Percentiles rank a stretch among this genome's conserved stretches.
Evolutionary conservation across 169 alveolate species (phyloP).

Genomic region (Plasmodium adleri): DNA sequence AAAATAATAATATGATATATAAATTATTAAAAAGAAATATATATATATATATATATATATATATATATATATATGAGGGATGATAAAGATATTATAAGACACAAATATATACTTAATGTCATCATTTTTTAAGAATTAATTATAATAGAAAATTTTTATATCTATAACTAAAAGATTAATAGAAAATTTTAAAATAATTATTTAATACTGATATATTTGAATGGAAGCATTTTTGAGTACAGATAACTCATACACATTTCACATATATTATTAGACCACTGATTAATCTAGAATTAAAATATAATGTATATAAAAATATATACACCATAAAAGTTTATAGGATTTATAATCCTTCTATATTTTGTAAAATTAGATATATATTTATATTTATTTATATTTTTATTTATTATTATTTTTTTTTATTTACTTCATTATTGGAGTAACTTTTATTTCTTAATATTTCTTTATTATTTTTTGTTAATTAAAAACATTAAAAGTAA

Average conservation of each 20-base stretch:
- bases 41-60: background rate
- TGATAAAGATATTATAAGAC: background rate
- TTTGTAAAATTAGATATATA: background rate
- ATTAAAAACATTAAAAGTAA: conserved; percentile 16
- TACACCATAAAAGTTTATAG: background rate
- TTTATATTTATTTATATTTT: background rate
- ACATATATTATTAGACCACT: conserved; percentile 70
- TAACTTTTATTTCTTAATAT: conserved; percentile 48
- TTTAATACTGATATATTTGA: conserved; percentile 50
- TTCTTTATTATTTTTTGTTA: conserved; percentile 27
- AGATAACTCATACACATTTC: conserved; percentile 53
- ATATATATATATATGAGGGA: background rate
- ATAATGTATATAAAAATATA: background rate
- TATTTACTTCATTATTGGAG: conserved; percentile 67
- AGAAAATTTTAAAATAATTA: no score
- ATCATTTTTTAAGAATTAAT: no score
- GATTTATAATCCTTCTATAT: background rate
- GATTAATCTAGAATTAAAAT: conserved; percentile 37
- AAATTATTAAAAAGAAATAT: background rate
- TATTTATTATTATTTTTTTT: conserved; percentile 31
- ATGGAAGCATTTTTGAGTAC: conserved; percentile 67
- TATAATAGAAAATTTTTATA: no score
- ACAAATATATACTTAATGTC: no score
- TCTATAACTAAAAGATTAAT: no score
- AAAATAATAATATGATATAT: background rate